Percentiles rank a stretch among this genome's conserved stretches.
Evolutionary conservation across 2,329 filamentous ascomycete species (phyloP).

Genomic region (Periconia sp.): DNA sequence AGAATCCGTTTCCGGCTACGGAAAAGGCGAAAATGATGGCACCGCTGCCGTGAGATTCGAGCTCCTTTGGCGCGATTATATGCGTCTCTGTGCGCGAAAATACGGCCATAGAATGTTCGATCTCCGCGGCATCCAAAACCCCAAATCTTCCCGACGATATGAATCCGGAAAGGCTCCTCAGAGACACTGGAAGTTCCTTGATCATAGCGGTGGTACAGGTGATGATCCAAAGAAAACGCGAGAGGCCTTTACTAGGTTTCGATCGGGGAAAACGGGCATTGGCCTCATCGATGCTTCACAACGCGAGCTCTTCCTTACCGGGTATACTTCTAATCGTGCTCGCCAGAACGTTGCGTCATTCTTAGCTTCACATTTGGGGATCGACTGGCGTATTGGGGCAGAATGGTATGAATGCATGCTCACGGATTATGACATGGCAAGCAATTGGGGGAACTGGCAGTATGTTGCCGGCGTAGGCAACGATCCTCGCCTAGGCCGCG

Average conservation of each 20-base stretch:
- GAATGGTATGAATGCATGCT: slow-evolving; percentile 82
- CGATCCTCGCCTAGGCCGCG: slow-evolving; percentile 73
- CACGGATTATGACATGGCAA: slow-evolving; percentile 76
- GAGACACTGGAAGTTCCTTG: slow-evolving; percentile 39
- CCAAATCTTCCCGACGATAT: slow-evolving; percentile 27
- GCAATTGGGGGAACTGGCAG: slow-evolving; percentile 85
- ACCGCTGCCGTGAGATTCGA: slow-evolving; percentile 74
- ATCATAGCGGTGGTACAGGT: slow-evolving; percentile 37
- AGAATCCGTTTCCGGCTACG: slow-evolving; percentile 59
- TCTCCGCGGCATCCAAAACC: slow-evolving; percentile 66
- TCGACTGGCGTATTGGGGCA: slow-evolving; percentile 82
- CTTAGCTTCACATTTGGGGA: slow-evolving; percentile 71
- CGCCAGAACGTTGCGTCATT: slow-evolving; percentile 80
- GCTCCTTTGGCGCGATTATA: slow-evolving; percentile 79
- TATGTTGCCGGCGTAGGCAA: slow-evolving; percentile 82
- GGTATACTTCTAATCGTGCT: slow-evolving; percentile 78
- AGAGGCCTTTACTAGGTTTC: slow-evolving; percentile 63
- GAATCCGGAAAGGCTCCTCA: not conserved
- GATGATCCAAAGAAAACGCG: slow-evolving; percentile 52
- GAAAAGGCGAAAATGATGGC: slow-evolving; percentile 73
- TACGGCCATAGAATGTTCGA: slow-evolving; percentile 70
- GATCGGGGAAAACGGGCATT: slow-evolving; percentile 72
- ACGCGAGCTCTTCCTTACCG: slow-evolving; percentile 75
- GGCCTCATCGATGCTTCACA: slow-evolving; percentile 79
- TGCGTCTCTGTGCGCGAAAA: slow-evolving; percentile 76